A percentile compares a stretch with the other conserved stretches of the same genome.
These are phyloP conservation scores for Phytophthora nicotianae DNA, from an alignment of 352 stramenopile species.

Conservation along the genomic window DNA sequence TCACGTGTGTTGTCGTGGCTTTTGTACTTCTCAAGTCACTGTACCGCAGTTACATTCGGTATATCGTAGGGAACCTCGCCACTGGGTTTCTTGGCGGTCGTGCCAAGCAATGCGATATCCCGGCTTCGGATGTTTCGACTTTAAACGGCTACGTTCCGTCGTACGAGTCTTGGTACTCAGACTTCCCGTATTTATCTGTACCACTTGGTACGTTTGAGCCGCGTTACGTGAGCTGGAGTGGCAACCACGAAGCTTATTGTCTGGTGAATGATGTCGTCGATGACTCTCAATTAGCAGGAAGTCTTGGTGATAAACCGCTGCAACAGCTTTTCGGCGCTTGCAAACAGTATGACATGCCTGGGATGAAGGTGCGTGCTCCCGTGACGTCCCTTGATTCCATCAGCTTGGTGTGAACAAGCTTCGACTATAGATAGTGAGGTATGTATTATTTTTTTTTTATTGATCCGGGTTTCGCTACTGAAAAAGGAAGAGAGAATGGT, in stretches of 20 bases:
- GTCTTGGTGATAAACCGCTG: constrained; percentile 47
- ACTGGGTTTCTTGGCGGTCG: constrained; percentile 34
- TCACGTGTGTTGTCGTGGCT: constrained; percentile 36
- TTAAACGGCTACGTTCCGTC: constrained; percentile 64
- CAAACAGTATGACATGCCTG: constrained; percentile 59
- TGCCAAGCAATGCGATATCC: constrained; percentile 49
- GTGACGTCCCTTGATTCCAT: constrained; percentile 29
- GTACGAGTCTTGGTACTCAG: constrained; percentile 74
- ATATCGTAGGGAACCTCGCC: constrained; percentile 37
- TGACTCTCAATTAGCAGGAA: constrained; percentile 47
- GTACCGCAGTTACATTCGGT: constrained; percentile 43
- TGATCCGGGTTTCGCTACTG: too few species aligned
- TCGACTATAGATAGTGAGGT: constrained; percentile 6
- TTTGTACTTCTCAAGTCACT: constrained; percentile 45
- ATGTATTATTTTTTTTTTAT: constrained; percentile 11
- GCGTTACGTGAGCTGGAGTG: constrained; percentile 62
- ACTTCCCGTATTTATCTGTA: constrained; percentile 70
- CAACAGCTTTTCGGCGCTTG: constrained; percentile 62
- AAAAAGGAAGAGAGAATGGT: not conserved
- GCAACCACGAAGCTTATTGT: constrained; percentile 59
- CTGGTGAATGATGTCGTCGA: constrained; percentile 68
- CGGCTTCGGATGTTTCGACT: constrained; percentile 48
- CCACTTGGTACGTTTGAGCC: constrained; percentile 58
- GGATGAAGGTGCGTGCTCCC: constrained; percentile 17
- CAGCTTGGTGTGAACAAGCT: constrained; percentile 24